Percentiles rank a stretch among this genome's conserved stretches.
Conservation (phyloP, 148 eudicot species). For the Vaccinium darrowii region DNA sequence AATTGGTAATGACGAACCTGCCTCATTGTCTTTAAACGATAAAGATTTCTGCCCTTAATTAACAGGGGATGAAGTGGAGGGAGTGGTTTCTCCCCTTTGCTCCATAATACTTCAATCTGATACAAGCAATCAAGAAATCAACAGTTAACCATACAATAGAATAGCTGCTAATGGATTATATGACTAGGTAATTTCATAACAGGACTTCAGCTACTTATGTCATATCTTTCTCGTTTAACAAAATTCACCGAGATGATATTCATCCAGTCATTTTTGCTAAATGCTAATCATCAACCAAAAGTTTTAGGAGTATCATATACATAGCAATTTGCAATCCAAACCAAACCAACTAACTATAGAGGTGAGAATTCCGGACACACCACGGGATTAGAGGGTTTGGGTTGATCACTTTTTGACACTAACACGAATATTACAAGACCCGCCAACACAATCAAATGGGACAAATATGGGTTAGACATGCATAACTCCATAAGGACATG, state of each 20-base stretch:
- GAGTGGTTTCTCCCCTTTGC: constrained; percentile 75
- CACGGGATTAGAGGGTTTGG: too few relatives aligned
- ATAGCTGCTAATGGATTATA: background rate
- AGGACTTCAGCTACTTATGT: background rate
- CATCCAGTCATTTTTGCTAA: background rate
- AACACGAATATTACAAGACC: too few relatives aligned
- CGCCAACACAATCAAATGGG: too few relatives aligned
- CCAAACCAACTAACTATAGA: background rate
- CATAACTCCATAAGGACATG: too few relatives aligned
- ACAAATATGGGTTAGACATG: too few relatives aligned
- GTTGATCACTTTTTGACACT: too few relatives aligned
- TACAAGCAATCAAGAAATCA: constrained; percentile 2
- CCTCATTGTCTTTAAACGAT: constrained; percentile 66
- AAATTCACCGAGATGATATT: background rate
- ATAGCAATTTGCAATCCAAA: background rate
- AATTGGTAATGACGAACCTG: constrained; percentile 38
- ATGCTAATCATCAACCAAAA: background rate
- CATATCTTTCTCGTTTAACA: background rate
- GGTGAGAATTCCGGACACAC: too few relatives aligned
- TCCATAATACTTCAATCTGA: constrained; percentile 89
- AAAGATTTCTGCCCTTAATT: constrained; percentile 87
- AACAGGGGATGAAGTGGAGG: constrained; percentile 81
- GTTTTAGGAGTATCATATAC: background rate
- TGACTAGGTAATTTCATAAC: background rate
- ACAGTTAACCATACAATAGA: background rate